Conservation (phyloP, 495 filamentous ascomycete genomes). For the Sordaria brevicollis region DNA sequence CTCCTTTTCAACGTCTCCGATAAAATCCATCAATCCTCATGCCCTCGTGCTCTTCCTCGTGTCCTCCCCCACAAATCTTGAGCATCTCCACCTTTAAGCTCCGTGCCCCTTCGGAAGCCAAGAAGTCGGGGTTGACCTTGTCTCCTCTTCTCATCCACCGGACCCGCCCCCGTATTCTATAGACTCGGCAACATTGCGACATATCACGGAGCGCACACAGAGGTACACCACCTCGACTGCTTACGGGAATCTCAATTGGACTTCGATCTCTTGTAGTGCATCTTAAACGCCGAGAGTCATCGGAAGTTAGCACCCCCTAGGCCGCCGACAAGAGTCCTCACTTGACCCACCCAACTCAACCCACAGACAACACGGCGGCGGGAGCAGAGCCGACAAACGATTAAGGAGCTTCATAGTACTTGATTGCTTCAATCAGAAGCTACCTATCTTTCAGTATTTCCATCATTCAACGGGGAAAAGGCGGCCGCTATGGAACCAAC, state of each 20-base stretch:
- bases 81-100: conserved; percentile 6
- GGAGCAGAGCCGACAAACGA: neutral
- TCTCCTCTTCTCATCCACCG: conserved; percentile 2
- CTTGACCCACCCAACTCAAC: neutral
- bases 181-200: neutral
- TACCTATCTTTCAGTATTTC: neutral
- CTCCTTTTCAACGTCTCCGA: neutral
- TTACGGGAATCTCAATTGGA: neutral
- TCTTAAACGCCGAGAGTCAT: neutral
- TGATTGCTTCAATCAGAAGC: neutral
- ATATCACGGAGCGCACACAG: neutral
- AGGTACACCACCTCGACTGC: neutral
- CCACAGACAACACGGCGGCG: no score
- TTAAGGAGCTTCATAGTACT: neutral
- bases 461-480: neutral
- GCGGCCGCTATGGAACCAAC: neutral
- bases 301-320: neutral
- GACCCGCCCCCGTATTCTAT: neutral
- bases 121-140: neutral
- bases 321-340: neutral
- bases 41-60: no score
- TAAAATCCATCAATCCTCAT: neutral
- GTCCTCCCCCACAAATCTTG: conserved; percentile 31
- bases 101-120: conserved; percentile 14
- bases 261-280: no score